Base-by-base conservation (phyloP, 345 rosid genomes). In the Aquilaria malaccensis region DNA sequence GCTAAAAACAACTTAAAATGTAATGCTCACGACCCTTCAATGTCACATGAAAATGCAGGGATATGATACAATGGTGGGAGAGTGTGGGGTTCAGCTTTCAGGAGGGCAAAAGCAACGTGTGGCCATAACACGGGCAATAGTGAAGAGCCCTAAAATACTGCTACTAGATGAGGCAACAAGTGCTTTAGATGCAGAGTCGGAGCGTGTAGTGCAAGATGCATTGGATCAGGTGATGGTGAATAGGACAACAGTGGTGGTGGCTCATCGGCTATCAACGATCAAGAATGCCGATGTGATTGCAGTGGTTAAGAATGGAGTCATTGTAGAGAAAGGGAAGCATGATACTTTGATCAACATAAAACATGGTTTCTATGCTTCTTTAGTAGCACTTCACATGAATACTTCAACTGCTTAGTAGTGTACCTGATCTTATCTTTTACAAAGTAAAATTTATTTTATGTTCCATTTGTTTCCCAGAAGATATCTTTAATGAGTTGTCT, bases 101-200 rank as follows among this genome's bases (percentile, higher is more conserved):
- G 90, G 95, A 4, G 90, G 95, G 56, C 97, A 87, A 30, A 90
- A 90, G 60, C 97, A 87, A 15, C 77, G 95, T 0, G 79, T 87
- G 37, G 95, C 97, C 22, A 83, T 90, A 14, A 90, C 92, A 6
- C 81, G 95, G 0, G 97, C 95, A 31, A 78, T 87, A 4, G 77
- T 90, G 3, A 90, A 83, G 67, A 74, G 67, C 32, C 97, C 95
- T 0, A 83, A 77, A 70, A 77, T 87, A 62, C 33, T 87, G 12
- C 83, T 90, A 0, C 70, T 83, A 12, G 92, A 89, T 33, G 97
- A 89, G 67, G 95, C 87, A 10, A 87, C 88, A 0, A 87, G 95
- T 62, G 90, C 87, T 0, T 78, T 87, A 0, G 95, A 87, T 60
- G 86, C 92, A 0, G 95, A 89, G 56, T 87, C 95, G 0, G 90